Conservation (phyloP, 2,329 filamentous ascomycete species). For the Geoglossum cookeanum region DNA sequence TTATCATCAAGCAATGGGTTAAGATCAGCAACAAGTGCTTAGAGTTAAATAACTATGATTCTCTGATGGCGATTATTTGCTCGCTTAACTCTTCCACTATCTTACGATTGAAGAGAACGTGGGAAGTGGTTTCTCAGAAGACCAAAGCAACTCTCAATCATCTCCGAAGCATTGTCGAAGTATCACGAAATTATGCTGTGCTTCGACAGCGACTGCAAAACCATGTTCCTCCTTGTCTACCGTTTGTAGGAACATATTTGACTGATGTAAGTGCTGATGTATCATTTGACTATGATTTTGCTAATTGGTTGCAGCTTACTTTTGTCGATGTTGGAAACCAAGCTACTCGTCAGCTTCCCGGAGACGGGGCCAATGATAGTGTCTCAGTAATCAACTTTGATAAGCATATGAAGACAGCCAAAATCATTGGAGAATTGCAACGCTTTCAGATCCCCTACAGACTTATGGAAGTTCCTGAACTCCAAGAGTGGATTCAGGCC, state of each 20-base stretch:
- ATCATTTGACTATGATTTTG: background rate
- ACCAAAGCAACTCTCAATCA: constrained; percentile 62
- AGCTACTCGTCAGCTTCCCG: constrained; percentile 44
- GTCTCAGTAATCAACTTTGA: constrained; percentile 90
- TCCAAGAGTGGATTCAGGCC: constrained; percentile 81
- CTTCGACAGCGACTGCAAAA: constrained; percentile 68
- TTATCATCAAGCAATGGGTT: constrained; percentile 93
- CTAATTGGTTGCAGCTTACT: constrained; percentile 33
- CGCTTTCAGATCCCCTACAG: constrained; percentile 90
- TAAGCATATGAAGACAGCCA: constrained; percentile 85
- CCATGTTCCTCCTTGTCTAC: constrained; percentile 78
- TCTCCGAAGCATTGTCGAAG: constrained; percentile 70
- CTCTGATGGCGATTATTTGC: constrained; percentile 91
- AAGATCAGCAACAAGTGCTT: constrained; percentile 78
- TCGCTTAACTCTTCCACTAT: constrained; percentile 85
- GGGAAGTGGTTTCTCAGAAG: constrained; percentile 73
- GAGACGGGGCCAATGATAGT: constrained; percentile 38
- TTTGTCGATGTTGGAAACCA: constrained; percentile 91
- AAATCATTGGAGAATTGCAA: constrained; percentile 89
- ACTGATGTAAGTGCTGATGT: constrained; percentile 40
- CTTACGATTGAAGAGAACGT: constrained; percentile 69
- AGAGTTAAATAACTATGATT: constrained; percentile 88
- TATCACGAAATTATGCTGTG: constrained; percentile 76
- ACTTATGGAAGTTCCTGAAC: constrained; percentile 61
- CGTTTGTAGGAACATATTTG: constrained; percentile 89